Conservation (phyloP, 495 filamentous ascomycete genomes). For the Penicillium pancosmium region DNA sequence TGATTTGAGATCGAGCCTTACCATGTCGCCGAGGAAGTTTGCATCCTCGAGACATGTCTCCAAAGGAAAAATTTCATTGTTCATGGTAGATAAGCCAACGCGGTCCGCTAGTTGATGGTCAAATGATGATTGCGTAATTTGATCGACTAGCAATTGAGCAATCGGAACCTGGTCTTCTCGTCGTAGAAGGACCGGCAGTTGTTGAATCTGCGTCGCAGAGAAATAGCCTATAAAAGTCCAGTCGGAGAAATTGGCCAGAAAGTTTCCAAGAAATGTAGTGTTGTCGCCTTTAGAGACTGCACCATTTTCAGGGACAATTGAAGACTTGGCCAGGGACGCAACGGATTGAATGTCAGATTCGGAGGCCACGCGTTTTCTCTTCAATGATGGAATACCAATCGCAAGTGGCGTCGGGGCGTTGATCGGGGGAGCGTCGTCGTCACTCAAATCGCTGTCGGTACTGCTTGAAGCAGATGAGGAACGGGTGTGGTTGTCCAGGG, state of each 20-base stretch:
- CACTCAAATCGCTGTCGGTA: conserved; percentile 37
- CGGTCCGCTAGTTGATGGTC: conserved; percentile 39
- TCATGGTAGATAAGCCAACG: conserved; percentile 34
- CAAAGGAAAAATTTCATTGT: conserved; percentile 29
- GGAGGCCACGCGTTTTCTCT: conserved; percentile 46
- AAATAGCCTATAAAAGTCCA: conserved; percentile 50
- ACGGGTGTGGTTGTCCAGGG: conserved; percentile 6
- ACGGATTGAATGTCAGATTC: conserved; percentile 35
- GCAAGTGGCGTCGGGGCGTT: conserved; percentile 22
- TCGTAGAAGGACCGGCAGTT: conserved; percentile 35
- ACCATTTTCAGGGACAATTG: conserved; percentile 23
- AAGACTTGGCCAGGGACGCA: conserved; percentile 35
- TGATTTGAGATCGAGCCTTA: conserved; percentile 41
- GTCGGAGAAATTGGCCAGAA: conserved; percentile 49
- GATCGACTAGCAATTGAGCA: conserved; percentile 52
- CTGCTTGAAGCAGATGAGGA: conserved; percentile 35
- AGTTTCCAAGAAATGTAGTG: conserved; percentile 46
- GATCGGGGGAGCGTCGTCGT: conserved; percentile 32
- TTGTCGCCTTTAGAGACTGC: conserved; percentile 30
- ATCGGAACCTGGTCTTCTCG: conserved; percentile 47
- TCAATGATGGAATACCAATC: conserved; percentile 27
- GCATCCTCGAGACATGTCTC: conserved; percentile 34
- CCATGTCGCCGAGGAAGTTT: conserved; percentile 32
- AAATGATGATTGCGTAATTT: conserved; percentile 51
- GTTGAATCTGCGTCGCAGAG: conserved; percentile 36